A percentile compares a stretch with the other conserved stretches of the same genome.
Conservation (phyloP, 2,329 filamentous ascomycete species). For the Ophiocordyceps camponoti-leonardi region DNA sequence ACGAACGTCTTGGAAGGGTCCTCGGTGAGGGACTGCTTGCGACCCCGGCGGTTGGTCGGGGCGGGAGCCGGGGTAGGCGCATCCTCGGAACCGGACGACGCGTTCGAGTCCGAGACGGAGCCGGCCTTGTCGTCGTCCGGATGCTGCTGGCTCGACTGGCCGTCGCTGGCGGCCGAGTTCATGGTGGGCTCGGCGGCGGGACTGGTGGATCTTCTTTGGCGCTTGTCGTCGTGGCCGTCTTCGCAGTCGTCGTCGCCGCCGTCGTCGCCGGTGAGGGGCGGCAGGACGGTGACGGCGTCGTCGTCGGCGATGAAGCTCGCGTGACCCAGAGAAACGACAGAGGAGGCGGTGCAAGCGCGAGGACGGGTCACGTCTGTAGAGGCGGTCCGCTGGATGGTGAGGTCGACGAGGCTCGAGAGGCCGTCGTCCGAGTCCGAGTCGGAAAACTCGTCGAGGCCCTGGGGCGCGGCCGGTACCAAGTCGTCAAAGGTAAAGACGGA, state of each 20-base stretch:
- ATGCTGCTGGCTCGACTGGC: constrained; percentile 18
- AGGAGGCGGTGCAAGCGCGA: constrained; percentile 50
- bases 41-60: constrained; percentile 75
- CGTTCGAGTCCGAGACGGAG: constrained; percentile 19
- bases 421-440: constrained; percentile 87
- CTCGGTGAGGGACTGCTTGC: constrained; percentile 95
- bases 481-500: constrained; percentile 29
- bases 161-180: constrained; percentile 19
- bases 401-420: constrained; percentile 55
- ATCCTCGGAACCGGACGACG: constrained; percentile 26
- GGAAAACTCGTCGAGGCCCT: constrained; percentile 65
- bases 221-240: constrained; percentile 38
- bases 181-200: constrained; percentile 21
- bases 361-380: constrained; percentile 51
- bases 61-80: constrained; percentile 25
- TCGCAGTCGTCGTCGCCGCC: constrained; percentile 3
- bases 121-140: constrained; percentile 13
- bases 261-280: not conserved
- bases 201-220: constrained; percentile 27
- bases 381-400: constrained; percentile 14
- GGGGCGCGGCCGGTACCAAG: constrained; percentile 18
- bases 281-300: constrained; percentile 21
- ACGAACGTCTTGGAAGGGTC: constrained; percentile 98
- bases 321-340: constrained; percentile 50
- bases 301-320: constrained; percentile 63